Conservation (phyloP, 140 eudicot genomes). For the Cichorium intybus region DNA sequence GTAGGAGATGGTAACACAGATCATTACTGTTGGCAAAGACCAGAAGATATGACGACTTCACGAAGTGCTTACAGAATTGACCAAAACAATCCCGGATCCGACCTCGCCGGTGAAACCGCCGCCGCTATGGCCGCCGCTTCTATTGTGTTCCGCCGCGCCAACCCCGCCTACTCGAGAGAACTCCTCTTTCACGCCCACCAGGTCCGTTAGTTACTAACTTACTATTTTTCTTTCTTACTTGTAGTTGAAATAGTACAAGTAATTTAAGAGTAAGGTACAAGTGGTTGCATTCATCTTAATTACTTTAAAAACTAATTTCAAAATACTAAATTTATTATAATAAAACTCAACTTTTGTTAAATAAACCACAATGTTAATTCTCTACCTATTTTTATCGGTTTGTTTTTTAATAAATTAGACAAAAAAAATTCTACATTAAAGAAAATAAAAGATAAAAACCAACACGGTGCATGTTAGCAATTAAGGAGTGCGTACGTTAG, state of each 20-base stretch:
- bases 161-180: slow-evolving; percentile 62
- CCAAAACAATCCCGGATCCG: slow-evolving; percentile 85
- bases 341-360: too few species aligned
- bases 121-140: slow-evolving; percentile 99
- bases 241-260: slow-evolving; percentile 9
- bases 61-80: slow-evolving; percentile 84
- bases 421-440: too few species aligned
- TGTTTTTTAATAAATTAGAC: too few species aligned
- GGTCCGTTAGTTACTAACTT: slow-evolving; percentile 32
- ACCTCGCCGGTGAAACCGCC: slow-evolving; percentile 99
- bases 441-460: not conserved
- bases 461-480: slow-evolving; percentile 35
- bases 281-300: not conserved
- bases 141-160: slow-evolving; percentile 66
- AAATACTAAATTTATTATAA: not conserved
- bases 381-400: too few species aligned
- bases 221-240: not conserved
- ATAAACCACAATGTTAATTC: too few species aligned
- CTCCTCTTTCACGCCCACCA: slow-evolving; percentile 82
- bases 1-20: slow-evolving; percentile 97
- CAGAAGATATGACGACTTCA: slow-evolving; percentile 97
- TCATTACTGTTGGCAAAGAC: slow-evolving; percentile 98
- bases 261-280: slow-evolving; percentile 9
- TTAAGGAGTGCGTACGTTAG: slow-evolving; percentile 36
- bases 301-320: not conserved